Evolutionary conservation across 1,284 basidiomycete species (phyloP), one percentile per base, ranked within the genome.

Genomic region (Kalmanozyma brasiliensis): DNA sequence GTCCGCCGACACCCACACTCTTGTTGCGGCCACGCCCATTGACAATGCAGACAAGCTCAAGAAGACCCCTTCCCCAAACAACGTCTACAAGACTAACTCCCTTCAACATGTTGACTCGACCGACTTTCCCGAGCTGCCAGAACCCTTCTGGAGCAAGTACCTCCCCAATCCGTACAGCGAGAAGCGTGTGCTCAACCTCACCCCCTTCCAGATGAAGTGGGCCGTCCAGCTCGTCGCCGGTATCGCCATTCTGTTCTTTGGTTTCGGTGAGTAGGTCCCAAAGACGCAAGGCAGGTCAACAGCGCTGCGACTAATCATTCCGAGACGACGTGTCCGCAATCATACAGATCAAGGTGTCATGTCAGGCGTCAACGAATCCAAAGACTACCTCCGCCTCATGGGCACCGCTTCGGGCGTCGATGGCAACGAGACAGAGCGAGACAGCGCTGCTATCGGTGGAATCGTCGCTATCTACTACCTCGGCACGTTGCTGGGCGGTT

Each of bases 191-290:
- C 22, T 64, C 44, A 49, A 64, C 10, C 35, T 64, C 13, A 32
- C 44, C 2, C 52, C 52, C 2, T 47, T 52, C 14, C 61, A 64
- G 49, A 64, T 64, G 53, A 64, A 57, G n/a, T 64, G 61, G 61
- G 49, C 61, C 5, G 61, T 57, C 3, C 61, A 64, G 36, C 29
- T 58, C 9, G 61, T 64, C 5, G 61, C 61, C 1, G 61, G 53
- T 10, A 49, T 64, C 8, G 61, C 61, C n/a, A 42, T 64, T 10
- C 22, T 46, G 8, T 64, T 64, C 48, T 64, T 64, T 26, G 61
- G 61, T 20, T 64, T 52, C 32, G 49, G 48, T 49, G 30, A 26
- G 38, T 33, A 9, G 3, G 23, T 19, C 16, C n/a, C n/a, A n/a
- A n/a, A n/a, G n/a, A n/a, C n/a, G n/a, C n/a, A n/a, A n/a, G n/a